Conservation (phyloP, 2,329 filamentous ascomycete species). For the Aspergillus latus region DNA sequence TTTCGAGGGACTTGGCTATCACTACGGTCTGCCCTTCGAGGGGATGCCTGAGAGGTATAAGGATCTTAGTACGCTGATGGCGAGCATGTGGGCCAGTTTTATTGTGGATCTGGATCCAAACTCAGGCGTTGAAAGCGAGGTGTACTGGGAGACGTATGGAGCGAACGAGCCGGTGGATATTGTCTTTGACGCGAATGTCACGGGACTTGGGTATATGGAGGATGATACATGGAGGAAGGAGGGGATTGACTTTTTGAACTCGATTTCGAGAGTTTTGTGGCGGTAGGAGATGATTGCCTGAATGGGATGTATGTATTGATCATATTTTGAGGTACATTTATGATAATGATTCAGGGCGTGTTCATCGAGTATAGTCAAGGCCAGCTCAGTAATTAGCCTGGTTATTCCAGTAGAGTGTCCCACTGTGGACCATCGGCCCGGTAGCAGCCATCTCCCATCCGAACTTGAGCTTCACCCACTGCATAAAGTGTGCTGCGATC, state of each 20-base stretch:
- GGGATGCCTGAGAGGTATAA: conserved; percentile 45
- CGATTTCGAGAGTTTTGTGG: conserved; percentile 26
- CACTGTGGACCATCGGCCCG: conserved; percentile 49
- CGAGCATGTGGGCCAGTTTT: conserved; percentile 54
- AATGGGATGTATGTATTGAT: not conserved
- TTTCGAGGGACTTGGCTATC: conserved; percentile 49
- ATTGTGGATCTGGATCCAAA: conserved; percentile 50
- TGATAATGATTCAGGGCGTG: not conserved
- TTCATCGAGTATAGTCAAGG: not conserved
- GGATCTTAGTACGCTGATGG: conserved; percentile 50
- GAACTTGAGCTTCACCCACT: conserved; percentile 57
- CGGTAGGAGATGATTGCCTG: conserved; percentile 12
- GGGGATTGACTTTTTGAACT: conserved; percentile 34
- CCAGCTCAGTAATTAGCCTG: conserved; percentile 42
- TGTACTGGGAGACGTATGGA: conserved; percentile 49
- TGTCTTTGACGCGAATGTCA: conserved; percentile 53
- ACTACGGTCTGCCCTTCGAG: conserved; percentile 37
- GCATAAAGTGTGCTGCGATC: conserved; percentile 58
- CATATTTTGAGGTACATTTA: not conserved
- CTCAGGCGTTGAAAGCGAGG: conserved; percentile 23
- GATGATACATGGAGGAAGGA: conserved; percentile 47
- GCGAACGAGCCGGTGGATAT: conserved; percentile 46
- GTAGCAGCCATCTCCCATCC: conserved; percentile 57
- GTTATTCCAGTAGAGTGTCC: conserved; percentile 53
- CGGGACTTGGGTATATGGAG: conserved; percentile 44